These are phyloP conservation scores for Mycena albidolilacea DNA, from an alignment of 768 basidiomycete genomes.

Conservation along the genomic window DNA sequence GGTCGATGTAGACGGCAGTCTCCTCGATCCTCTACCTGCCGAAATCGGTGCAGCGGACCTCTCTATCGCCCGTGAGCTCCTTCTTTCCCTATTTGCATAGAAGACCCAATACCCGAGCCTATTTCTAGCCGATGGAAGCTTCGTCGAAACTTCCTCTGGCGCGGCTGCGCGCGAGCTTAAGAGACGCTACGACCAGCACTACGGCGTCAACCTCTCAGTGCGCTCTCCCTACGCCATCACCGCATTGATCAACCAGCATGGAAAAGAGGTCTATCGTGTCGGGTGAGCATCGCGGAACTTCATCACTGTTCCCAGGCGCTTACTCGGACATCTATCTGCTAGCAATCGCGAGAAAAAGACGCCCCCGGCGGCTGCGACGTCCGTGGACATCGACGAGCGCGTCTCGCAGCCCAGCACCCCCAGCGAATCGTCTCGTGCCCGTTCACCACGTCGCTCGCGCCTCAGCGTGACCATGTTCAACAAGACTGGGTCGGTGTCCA, in stretches of 20 bases:
- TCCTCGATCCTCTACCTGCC: slow-evolving; percentile 58
- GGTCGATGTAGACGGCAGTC: slow-evolving; percentile 52
- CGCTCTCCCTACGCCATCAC: slow-evolving; percentile 88
- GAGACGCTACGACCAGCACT: slow-evolving; percentile 76
- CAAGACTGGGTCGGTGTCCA: slow-evolving; percentile 49
- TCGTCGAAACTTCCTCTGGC: slow-evolving; percentile 86
- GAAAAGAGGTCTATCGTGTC: slow-evolving; percentile 82
- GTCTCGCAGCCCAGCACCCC: slow-evolving; percentile 50
- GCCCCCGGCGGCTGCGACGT: slow-evolving; percentile 65
- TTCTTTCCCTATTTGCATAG: slow-evolving; percentile 27
- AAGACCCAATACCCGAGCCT: slow-evolving; percentile 36
- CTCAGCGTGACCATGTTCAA: slow-evolving; percentile 77
- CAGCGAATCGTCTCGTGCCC: slow-evolving; percentile 57
- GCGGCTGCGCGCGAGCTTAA: slow-evolving; percentile 85
- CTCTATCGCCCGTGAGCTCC: slow-evolving; percentile 67
- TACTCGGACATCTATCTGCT: slow-evolving; percentile 28
- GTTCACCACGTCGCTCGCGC: slow-evolving; percentile 69
- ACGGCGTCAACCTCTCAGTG: slow-evolving; percentile 75
- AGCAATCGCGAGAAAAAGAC: slow-evolving; percentile 76
- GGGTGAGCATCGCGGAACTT: slow-evolving; percentile 65
- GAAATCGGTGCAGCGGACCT: slow-evolving; percentile 72
- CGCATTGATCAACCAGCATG: slow-evolving; percentile 86
- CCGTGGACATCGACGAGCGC: slow-evolving; percentile 64
- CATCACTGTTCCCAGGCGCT: background rate
- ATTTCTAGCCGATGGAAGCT: slow-evolving; percentile 75